These are phyloP conservation scores for Pseudogymnoascus sp. DNA, from an alignment of 2,329 filamentous ascomycete genomes.

Conservation along the genomic window DNA sequence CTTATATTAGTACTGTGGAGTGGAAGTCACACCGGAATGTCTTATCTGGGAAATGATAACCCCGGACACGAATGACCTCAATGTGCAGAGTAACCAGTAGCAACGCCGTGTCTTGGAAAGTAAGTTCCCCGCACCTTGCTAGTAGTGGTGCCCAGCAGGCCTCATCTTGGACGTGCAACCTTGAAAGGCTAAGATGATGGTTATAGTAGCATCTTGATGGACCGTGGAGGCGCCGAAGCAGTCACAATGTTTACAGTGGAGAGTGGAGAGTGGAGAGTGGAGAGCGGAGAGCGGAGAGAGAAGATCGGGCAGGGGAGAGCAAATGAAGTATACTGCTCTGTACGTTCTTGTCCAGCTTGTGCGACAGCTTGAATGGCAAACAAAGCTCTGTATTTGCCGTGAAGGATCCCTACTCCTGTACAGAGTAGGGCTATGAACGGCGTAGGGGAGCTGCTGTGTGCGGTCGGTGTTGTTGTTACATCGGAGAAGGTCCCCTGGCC, in stretches of 20 bases:
- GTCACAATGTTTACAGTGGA: not conserved
- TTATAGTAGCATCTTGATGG: not conserved
- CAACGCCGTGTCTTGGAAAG: not conserved
- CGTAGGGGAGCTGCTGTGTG: not conserved
- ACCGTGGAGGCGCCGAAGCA: not conserved
- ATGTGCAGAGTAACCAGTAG: conserved; percentile 3
- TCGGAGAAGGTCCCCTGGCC: not conserved
- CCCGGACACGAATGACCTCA: not conserved
- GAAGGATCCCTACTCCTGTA: not conserved
- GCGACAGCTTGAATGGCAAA: not conserved
- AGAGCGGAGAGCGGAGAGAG: not conserved
- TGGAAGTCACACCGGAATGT: not conserved
- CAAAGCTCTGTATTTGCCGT: not conserved
- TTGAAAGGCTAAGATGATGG: not conserved
- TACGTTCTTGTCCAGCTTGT: not conserved
- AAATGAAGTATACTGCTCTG: not conserved
- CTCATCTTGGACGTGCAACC: not conserved
- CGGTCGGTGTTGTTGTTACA: not conserved
- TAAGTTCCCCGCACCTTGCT: not conserved
- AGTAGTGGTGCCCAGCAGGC: not conserved
- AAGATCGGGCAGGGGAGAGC: not conserved
- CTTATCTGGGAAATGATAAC: conserved; percentile 7
- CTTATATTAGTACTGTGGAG: conserved; percentile 5
- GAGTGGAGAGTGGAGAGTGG: not conserved
- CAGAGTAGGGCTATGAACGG: not conserved